Base-by-base conservation (phyloP, 2,329 filamentous ascomycete species). In the Epichloe gansuensis region DNA sequence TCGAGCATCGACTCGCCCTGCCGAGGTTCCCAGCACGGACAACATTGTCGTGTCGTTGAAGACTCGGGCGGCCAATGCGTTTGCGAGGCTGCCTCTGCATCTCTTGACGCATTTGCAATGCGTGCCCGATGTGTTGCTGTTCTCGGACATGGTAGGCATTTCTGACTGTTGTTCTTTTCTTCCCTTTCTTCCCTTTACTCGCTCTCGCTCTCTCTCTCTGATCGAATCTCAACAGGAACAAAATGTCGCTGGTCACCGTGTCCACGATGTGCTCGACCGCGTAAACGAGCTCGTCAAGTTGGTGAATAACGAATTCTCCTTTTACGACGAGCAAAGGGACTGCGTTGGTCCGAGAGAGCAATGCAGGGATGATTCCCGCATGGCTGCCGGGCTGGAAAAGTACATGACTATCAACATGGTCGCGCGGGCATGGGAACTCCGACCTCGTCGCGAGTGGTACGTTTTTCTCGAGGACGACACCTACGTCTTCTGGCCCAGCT, bases 361-460 rank as follows among this genome's bases (percentile, higher is more conserved):
- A 44, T 73, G 75, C 55, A 66, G 61, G 0, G 52, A 53, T 8
- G 60, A 59, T 6, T 61, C 65, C 57, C 55, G 59, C 52, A 69
- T 63, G 43, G 70, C 69, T 11, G 81, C 78, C 77, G 70, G 70
- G 49, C 65, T 82, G 56, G 79, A 82, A 63, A 81, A 80, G 66
- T 82, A 79, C 67, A 82, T 82, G 64, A 80, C 79, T 60, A 64
- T 81, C 47, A 76, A 78, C 57, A 80, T 81, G 69, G 68, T 80
- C 44, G 69, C 78, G 59, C 73, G 77, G 53, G 72, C 77, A 1
- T 81, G 76, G 71, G 67, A 69, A 45, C 69, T 76, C 69, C 73
- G 76, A 3, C 78, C 78, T 3, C 63, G 71, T 42, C 69, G 64
- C 46, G 73, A 79, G 52, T 82, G 78, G 78, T 82, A 80, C 59